Evolutionary conservation across 176 grass and related monocot genomes (phyloP).

Genomic region (Lolium rigidum): DNA sequence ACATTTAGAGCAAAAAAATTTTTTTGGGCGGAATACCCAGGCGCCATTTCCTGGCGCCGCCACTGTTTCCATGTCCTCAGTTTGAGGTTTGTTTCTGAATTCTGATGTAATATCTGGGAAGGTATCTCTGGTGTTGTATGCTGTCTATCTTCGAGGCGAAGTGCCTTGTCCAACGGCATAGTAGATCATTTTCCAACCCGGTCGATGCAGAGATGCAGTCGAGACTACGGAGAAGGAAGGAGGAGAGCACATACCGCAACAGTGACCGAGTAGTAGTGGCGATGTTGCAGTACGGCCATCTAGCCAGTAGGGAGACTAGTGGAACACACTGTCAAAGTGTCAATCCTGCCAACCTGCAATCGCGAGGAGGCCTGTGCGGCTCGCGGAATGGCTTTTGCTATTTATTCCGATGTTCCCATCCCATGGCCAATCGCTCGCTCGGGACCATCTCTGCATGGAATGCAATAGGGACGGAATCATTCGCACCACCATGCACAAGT

Average conservation of each 20-base stretch:
- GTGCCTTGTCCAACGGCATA: too few relatives aligned
- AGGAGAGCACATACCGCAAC: background rate
- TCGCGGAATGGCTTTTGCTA: conserved; percentile 45
- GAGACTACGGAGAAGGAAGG: background rate
- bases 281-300: background rate
- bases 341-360: conserved; percentile 52
- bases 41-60: too few relatives aligned
- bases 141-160: too few relatives aligned
- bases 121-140: too few relatives aligned
- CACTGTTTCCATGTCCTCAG: too few relatives aligned
- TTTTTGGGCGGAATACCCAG: too few relatives aligned
- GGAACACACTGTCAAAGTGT: conserved; percentile 54
- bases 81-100: too few relatives aligned
- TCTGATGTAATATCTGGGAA: too few relatives aligned
- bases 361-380: conserved; percentile 5
- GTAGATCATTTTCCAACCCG: too few relatives aligned
- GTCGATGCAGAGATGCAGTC: background rate
- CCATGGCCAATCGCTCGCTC: background rate
- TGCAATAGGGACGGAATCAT: conserved; percentile 13
- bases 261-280: too few relatives aligned
- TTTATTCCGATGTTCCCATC: conserved; percentile 44
- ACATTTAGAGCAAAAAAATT: too few relatives aligned
- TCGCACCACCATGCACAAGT: background rate
- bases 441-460: conserved; percentile 26
- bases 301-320: background rate